phyloP scores from a whole-genome alignment of 805 yeast genomes.

The Tetrapisispora arboricola region DNA sequence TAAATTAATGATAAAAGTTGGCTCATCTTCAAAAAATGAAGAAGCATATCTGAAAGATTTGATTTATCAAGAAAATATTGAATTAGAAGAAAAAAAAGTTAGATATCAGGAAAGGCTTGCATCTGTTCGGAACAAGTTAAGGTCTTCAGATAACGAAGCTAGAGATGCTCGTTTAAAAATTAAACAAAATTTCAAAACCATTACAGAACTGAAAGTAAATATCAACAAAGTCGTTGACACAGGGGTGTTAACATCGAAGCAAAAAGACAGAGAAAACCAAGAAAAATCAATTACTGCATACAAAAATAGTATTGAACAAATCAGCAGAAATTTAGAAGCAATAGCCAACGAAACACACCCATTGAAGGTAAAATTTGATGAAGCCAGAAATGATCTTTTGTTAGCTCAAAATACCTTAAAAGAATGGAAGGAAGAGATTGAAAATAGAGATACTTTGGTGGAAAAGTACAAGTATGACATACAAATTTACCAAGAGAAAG shows the following conservation, averaged over 20 bases:
- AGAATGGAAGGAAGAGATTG: conserved; percentile 11
- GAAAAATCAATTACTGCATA: conserved; percentile 19
- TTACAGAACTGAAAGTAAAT: conserved; percentile 18
- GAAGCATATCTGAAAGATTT: conserved; percentile 13
- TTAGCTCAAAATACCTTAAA: conserved; percentile 9
- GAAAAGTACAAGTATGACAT: conserved; percentile 20
- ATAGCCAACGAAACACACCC: conserved; percentile 14
- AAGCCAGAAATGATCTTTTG: conserved; percentile 7
- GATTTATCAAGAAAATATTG: conserved; percentile 12
- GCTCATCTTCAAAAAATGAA: conserved; percentile 15
- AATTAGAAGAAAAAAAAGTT: conserved; percentile 22
- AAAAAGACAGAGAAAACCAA: conserved; percentile 17
- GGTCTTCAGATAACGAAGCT: conserved; percentile 22
- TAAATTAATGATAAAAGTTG: conserved; percentile 14
- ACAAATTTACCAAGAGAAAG: conserved; percentile 15
- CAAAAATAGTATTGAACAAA: conserved; percentile 18
- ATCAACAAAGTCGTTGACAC: conserved; percentile 24
- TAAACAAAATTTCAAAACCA: conserved; percentile 21
- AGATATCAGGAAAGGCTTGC: conserved; percentile 7
- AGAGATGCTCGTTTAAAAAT: conserved; percentile 18
- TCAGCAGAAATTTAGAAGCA: conserved; percentile 15
- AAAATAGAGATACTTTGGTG: conserved; percentile 11
- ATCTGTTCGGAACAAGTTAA: conserved; percentile 6
- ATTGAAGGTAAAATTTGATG: conserved; percentile 12
- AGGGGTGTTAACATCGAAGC: conserved; percentile 17